phyloP scores from a whole-genome alignment of 805 yeast species.

The Vanderwaltozyma tropicalis region DNA sequence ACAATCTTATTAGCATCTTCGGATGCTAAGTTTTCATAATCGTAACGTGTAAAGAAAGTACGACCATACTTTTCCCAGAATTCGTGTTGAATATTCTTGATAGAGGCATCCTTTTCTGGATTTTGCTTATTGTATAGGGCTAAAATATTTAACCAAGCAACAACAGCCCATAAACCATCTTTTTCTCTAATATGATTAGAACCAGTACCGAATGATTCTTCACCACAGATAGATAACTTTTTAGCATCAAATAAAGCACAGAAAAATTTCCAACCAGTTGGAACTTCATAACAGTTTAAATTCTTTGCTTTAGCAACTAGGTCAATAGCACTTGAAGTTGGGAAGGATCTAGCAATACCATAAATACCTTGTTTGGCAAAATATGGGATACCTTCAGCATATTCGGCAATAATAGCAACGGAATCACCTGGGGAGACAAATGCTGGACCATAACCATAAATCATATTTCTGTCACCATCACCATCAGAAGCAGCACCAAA shows the following conservation, averaged over 20 bases:
- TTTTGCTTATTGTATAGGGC: slow-evolving; percentile 66
- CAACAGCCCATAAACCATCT: slow-evolving; percentile 96
- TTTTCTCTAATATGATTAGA: slow-evolving; percentile 95
- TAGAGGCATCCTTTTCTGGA: slow-evolving; percentile 52
- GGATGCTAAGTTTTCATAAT: slow-evolving; percentile 72
- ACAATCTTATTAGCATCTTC: slow-evolving; percentile 70
- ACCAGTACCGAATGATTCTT: slow-evolving; percentile 97
- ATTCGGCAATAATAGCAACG: slow-evolving; percentile 94
- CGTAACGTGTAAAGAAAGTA: slow-evolving; percentile 95
- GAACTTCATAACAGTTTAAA: slow-evolving; percentile 80
- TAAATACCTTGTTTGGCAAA: slow-evolving; percentile 75
- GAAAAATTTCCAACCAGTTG: slow-evolving; percentile 99
- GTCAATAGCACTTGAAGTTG: slow-evolving; percentile 90
- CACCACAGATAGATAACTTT: slow-evolving; percentile 93
- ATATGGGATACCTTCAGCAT: slow-evolving; percentile 80
- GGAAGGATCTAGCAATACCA: slow-evolving; percentile 96
- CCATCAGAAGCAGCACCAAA: slow-evolving; percentile 99
- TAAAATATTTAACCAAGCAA: slow-evolving; percentile 93
- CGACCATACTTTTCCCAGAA: slow-evolving; percentile 94
- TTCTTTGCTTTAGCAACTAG: slow-evolving; percentile 75
- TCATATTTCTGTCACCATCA: slow-evolving; percentile 98
- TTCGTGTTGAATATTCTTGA: slow-evolving; percentile 66
- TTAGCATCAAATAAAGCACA: slow-evolving; percentile 91
- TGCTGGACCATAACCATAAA: slow-evolving; percentile 82
- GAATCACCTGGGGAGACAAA: slow-evolving; percentile 98